A percentile compares a stretch with the other conserved stretches of the same genome.
Evolutionary conservation across 176 grass and related monocot species (phyloP).

Genomic region (Hordeum vulgare): MorexV3_pseudomolecules_assembly NC_058522.1:579053145-579053644

Average conservation of each 20-base stretch:
- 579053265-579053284: background rate
- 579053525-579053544: background rate
- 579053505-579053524: background rate
- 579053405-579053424: constrained; percentile 56
- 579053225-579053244: background rate
- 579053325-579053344: constrained; percentile 64
- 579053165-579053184: constrained; percentile 67
- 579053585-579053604: constrained; percentile 79
- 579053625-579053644: constrained; percentile 60
- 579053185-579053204: background rate
- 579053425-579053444: background rate
- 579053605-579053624: constrained; percentile 90
- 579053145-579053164: constrained; percentile 88
- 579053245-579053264: background rate
- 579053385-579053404: constrained; percentile 73
- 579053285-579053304: constrained; percentile 53
- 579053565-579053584: background rate
- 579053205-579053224: background rate
- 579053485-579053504: background rate
- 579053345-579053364: constrained; percentile 75
- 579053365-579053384: constrained; percentile 59
- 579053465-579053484: background rate
- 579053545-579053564: background rate
- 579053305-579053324: constrained; percentile 72
- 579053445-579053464: background rate